Evolutionary conservation across 345 rosid genomes (phyloP).

Genomic region (Combretum micranthum): DNA sequence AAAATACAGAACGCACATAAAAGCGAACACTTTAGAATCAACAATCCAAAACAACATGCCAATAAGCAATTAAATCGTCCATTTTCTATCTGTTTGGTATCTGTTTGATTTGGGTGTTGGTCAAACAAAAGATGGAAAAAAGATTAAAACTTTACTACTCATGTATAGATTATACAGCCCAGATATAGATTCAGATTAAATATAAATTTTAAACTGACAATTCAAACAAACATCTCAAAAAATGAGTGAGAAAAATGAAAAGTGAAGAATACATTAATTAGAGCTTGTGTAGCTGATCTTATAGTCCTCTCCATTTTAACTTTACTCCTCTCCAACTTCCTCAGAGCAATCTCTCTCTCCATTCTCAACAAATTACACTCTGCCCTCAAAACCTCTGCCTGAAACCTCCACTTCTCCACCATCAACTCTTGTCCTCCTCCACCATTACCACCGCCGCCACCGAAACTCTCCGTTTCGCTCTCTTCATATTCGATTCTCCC

Average conservation of each 20-base stretch:
- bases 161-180: no score
- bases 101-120: no score
- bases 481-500: constrained; percentile 3
- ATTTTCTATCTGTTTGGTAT: no score
- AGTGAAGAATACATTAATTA: constrained; percentile 52
- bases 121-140: no score
- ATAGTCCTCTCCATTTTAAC: constrained; percentile 52
- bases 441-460: constrained; percentile 33
- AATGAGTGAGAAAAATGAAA: background rate
- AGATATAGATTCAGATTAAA: no score
- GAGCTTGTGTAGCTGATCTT: constrained; percentile 61
- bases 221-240: constrained; percentile 5
- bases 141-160: no score
- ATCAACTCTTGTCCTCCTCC: constrained; percentile 11
- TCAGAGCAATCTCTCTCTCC: constrained; percentile 77
- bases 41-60: no score
- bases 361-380: constrained; percentile 92
- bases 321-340: constrained; percentile 84
- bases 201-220: no score
- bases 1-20: no score
- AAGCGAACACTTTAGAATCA: no score
- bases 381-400: constrained; percentile 96
- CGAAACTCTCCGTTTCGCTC: constrained; percentile 37
- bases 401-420: constrained; percentile 83
- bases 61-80: no score